Conservation (phyloP, 2,329 filamentous ascomycete genomes). For the Aureobasidium vineae region DNA sequence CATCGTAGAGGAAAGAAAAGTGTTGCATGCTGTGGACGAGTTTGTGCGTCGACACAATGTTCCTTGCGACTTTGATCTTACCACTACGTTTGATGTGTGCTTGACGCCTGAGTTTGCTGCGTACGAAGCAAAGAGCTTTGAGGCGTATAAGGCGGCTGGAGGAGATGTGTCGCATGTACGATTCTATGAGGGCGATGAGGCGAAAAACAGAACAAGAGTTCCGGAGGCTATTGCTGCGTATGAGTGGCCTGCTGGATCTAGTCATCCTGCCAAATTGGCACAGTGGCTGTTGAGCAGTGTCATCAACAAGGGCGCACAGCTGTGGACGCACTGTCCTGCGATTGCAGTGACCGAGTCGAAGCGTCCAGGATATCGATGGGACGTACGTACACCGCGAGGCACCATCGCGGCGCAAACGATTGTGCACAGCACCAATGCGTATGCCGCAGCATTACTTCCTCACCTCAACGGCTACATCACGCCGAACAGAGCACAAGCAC, state of each 20-base stretch:
- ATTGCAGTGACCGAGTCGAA: constrained; percentile 31
- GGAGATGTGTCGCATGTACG: constrained; percentile 48
- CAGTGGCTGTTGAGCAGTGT: constrained; percentile 48
- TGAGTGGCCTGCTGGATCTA: constrained; percentile 53
- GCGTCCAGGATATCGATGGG: constrained; percentile 34
- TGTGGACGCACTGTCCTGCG: constrained; percentile 49
- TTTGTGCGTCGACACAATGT: constrained; percentile 47
- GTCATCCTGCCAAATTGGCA: constrained; percentile 51
- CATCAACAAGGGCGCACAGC: constrained; percentile 41
- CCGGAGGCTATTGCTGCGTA: constrained; percentile 47
- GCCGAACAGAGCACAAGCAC: constrained; percentile 49
- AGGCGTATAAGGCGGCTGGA: constrained; percentile 44
- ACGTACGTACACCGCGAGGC: constrained; percentile 40
- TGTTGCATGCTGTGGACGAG: constrained; percentile 43
- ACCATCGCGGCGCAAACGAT: constrained; percentile 36
- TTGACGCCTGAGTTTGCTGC: constrained; percentile 49
- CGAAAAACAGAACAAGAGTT: constrained; percentile 42
- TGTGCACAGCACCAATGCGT: constrained; percentile 46
- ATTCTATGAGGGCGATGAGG: constrained; percentile 44
- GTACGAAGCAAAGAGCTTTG: constrained; percentile 45
- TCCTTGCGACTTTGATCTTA: constrained; percentile 49
- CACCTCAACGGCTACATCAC: constrained; percentile 41
- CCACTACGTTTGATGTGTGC: constrained; percentile 52
- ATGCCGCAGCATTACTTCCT: constrained; percentile 42
- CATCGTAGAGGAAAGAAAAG: constrained; percentile 46